phyloP scores from a whole-genome alignment of 371 early-diverging fungal genomes.

The Basidiobolus meristosporus region DNA sequence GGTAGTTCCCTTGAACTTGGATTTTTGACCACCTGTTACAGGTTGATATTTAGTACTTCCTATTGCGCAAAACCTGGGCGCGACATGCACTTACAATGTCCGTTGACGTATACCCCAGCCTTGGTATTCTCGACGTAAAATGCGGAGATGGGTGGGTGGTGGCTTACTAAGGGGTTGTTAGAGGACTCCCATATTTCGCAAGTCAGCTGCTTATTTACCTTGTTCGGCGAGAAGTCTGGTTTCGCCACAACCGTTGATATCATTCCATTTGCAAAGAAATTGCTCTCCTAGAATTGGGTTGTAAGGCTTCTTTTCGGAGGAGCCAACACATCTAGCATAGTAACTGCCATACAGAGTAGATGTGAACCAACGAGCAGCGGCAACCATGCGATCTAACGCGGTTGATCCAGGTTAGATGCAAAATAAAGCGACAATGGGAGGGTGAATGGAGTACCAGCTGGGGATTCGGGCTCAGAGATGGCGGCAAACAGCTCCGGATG shows the following conservation, averaged over 20 bases:
- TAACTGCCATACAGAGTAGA: constrained; percentile 59
- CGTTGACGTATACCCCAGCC: constrained; percentile 34
- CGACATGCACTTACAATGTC: constrained; percentile 23
- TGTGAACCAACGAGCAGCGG: constrained; percentile 57
- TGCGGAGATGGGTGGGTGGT: constrained; percentile 3
- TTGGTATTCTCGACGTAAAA: constrained; percentile 18
- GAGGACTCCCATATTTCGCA: not conserved
- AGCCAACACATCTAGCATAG: constrained; percentile 25
- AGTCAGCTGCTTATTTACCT: too few species aligned
- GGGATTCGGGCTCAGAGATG: constrained; percentile 27
- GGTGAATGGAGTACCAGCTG: constrained; percentile 15
- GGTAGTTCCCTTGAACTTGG: constrained; percentile 33
- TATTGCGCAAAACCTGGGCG: not conserved
- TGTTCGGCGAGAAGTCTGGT: too few species aligned
- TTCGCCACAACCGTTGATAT: too few species aligned
- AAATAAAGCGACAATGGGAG: not conserved
- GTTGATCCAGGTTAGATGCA: too few species aligned
- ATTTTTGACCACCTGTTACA: constrained; percentile 22
- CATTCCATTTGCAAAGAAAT: constrained; percentile 6
- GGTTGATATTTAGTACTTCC: not conserved
- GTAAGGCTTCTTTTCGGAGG: constrained; percentile 62
- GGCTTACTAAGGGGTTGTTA: not conserved
- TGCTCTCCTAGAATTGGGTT: constrained; percentile 72
- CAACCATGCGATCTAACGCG: constrained; percentile 47
- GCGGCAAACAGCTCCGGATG: constrained; percentile 45